Evolutionary conservation across 805 yeast species (phyloP).

Genomic region (Clavispora santaluciae): DNA sequence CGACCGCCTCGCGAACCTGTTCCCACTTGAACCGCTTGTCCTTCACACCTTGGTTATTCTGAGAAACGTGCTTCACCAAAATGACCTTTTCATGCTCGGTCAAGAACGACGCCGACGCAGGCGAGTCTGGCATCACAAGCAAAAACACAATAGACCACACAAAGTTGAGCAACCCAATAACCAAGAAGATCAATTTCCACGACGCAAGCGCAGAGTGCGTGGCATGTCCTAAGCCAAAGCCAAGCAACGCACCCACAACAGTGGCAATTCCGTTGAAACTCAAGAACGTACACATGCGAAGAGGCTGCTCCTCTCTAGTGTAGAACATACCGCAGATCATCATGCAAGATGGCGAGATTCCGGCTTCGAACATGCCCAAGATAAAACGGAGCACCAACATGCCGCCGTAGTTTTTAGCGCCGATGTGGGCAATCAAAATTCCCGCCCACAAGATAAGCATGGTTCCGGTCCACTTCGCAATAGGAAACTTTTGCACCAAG

Average conservation of each 20-base stretch:
- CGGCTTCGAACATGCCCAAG: constrained; percentile 33
- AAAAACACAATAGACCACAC: constrained; percentile 16
- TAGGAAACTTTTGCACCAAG: constrained; percentile 15
- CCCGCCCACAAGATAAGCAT: constrained; percentile 17
- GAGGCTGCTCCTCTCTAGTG: constrained; percentile 29
- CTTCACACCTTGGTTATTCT: constrained; percentile 23
- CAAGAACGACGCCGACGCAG: constrained; percentile 24
- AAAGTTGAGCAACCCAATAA: constrained; percentile 10
- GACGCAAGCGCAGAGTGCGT: constrained; percentile 14
- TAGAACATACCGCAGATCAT: constrained; percentile 30
- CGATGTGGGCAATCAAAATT: constrained; percentile 22
- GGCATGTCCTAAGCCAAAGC: constrained; percentile 30
- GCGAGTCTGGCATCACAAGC: constrained; percentile 20
- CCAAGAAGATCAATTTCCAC: constrained; percentile 21
- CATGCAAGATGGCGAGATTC: constrained; percentile 31
- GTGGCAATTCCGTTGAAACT: constrained; percentile 23
- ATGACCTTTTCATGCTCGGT: constrained; percentile 24
- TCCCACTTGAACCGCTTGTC: constrained; percentile 17
- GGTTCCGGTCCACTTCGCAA: constrained; percentile 4
- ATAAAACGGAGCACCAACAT: constrained; percentile 29
- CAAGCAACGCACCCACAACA: constrained; percentile 8
- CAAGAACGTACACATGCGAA: constrained; percentile 25
- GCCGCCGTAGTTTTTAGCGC: constrained; percentile 31
- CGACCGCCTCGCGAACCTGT: constrained; percentile 19
- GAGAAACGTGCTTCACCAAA: constrained; percentile 16